Percentiles rank a stretch among this genome's conserved stretches.
These are phyloP conservation scores for Globisporangium yorkense DNA, from an alignment of 352 stramenopile species.

Conservation along the genomic window DNA sequence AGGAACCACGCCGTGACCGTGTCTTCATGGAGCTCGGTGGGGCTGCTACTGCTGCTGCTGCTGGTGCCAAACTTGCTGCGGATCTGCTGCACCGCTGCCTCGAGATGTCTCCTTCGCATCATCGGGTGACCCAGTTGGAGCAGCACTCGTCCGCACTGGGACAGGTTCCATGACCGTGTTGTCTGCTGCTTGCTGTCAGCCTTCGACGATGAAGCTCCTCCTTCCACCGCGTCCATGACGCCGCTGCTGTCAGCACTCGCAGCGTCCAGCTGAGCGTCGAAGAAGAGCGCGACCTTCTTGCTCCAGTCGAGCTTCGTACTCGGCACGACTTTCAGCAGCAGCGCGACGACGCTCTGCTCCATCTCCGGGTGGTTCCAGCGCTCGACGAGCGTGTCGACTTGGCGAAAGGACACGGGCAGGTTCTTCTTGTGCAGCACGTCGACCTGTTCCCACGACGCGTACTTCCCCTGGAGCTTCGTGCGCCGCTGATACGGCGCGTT, in stretches of 20 bases:
- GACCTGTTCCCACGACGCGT: slow-evolving; percentile 35
- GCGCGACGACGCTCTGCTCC: slow-evolving; percentile 32
- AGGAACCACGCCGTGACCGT: slow-evolving; percentile 31
- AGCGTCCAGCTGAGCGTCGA: slow-evolving; percentile 33
- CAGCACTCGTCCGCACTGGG: slow-evolving; percentile 23
- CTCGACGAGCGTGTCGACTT: slow-evolving; percentile 29
- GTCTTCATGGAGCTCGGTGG: slow-evolving; percentile 15
- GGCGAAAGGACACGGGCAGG: slow-evolving; percentile 22
- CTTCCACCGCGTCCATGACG: no score
- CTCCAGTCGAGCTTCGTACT: slow-evolving; percentile 49
- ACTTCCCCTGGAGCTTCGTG: slow-evolving; percentile 19
- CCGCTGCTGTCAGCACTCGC: background rate
- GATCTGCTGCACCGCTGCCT: slow-evolving; percentile 19
- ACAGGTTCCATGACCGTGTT: slow-evolving; percentile 13
- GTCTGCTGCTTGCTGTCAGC: no score
- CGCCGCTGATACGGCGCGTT: slow-evolving; percentile 53
- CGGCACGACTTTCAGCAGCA: slow-evolving; percentile 40
- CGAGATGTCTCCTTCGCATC: slow-evolving; percentile 24
- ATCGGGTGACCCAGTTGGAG: slow-evolving; percentile 30
- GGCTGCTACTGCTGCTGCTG: background rate
- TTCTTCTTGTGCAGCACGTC: slow-evolving; percentile 24
- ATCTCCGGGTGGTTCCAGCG: slow-evolving; percentile 49
- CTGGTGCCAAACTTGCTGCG: slow-evolving; percentile 15
- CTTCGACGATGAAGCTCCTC: no score
- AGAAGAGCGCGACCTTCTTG: slow-evolving; percentile 42